Evolutionary conservation across 2,329 filamentous ascomycete genomes (phyloP).

Genomic region (Nemania abortiva): DNA sequence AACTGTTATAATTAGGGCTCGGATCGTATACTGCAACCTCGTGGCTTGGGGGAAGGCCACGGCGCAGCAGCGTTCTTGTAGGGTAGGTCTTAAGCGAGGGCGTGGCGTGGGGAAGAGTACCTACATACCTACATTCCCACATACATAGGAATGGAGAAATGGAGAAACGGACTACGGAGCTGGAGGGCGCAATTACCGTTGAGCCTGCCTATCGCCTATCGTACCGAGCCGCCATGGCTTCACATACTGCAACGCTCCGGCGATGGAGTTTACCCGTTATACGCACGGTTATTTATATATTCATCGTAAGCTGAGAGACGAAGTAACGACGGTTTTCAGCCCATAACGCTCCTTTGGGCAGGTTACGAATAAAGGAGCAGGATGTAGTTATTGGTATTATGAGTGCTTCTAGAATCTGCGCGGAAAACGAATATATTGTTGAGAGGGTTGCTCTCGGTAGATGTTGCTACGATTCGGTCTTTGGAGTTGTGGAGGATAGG

Average conservation of each 20-base stretch:
- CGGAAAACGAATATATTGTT: constrained; percentile 2
- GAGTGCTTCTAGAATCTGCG: constrained; percentile 30
- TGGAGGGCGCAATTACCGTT: constrained; percentile 26
- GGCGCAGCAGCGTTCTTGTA: constrained; percentile 1
- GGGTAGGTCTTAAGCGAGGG: background rate
- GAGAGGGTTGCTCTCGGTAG: constrained; percentile 13
- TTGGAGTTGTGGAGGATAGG: background rate
- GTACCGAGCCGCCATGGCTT: constrained; percentile 6
- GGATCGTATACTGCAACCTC: constrained; percentile 23
- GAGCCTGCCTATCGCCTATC: constrained; percentile 4
- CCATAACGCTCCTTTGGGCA: constrained; percentile 10
- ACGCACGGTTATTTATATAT: constrained; percentile 19
- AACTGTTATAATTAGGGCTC: constrained; percentile 29
- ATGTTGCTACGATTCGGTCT: background rate
- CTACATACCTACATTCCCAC: constrained; percentile 17
- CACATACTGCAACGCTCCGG: constrained; percentile 24
- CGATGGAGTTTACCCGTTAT: constrained; percentile 16
- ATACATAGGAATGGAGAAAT: constrained; percentile 7
- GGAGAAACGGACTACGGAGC: constrained; percentile 17
- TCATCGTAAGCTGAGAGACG: constrained; percentile 25
- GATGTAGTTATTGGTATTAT: background rate
- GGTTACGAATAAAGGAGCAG: constrained; percentile 7
- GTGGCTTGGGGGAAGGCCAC: constrained; percentile 23
- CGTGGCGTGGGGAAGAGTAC: background rate
- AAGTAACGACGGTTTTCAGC: constrained; percentile 16